These are phyloP conservation scores for Boletus vinaceobasis DNA, from an alignment of 768 basidiomycete genomes.

Conservation along the genomic window DNA sequence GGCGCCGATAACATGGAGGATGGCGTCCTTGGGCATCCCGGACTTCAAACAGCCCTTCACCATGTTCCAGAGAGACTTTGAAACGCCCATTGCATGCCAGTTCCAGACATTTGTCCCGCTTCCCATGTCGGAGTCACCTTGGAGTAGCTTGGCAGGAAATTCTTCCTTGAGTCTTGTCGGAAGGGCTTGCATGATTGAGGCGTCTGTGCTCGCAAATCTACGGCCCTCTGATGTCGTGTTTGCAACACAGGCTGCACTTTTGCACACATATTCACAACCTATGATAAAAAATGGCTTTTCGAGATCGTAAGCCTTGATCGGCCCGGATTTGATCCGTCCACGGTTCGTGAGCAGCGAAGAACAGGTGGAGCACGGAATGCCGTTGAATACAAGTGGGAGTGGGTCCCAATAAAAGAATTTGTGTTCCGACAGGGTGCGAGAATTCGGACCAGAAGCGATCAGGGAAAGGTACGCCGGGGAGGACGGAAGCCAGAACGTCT, in stretches of 20 bases:
- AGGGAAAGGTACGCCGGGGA: conserved; percentile 75
- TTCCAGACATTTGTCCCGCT: conserved; percentile 64
- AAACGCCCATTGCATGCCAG: conserved; percentile 75
- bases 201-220: conserved; percentile 68
- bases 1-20: conserved; percentile 53
- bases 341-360: conserved; percentile 56
- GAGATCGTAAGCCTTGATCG: conserved; percentile 76
- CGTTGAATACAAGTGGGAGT: conserved; percentile 77
- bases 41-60: conserved; percentile 55
- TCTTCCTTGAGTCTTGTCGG: conserved; percentile 68
- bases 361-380: conserved; percentile 71
- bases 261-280: conserved; percentile 77
- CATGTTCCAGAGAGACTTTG: conserved; percentile 69
- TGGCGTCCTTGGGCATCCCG: conserved; percentile 60
- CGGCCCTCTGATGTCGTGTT: conserved; percentile 50
- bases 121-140: conserved; percentile 56
- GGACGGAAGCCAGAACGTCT: conserved; percentile 81
- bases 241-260: conserved; percentile 45
- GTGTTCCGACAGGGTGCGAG: conserved; percentile 69
- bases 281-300: conserved; percentile 80
- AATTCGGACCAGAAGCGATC: conserved; percentile 65
- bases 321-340: conserved; percentile 71
- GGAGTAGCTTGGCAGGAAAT: conserved; percentile 63
- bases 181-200: conserved; percentile 65
- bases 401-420: conserved; percentile 89